A percentile compares a stretch with the other conserved stretches of the same genome.
Conservation (phyloP, 140 eudicot species). For the Senecio squalidus region DNA sequence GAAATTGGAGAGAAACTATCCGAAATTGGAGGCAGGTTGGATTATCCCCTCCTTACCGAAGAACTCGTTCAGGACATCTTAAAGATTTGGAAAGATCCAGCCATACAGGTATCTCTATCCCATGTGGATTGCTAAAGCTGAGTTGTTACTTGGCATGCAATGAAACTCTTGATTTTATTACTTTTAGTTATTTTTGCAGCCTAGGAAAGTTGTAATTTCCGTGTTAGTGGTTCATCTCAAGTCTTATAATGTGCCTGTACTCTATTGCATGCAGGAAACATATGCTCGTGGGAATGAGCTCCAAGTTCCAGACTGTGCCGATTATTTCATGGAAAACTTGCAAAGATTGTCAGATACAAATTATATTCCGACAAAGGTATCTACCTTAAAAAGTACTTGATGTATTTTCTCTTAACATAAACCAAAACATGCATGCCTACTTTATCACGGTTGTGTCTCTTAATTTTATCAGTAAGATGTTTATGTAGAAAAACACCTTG, state of each 20-base stretch:
- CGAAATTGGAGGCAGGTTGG: conserved; percentile 84
- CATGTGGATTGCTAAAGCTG: neutral
- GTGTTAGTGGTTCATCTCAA: neutral
- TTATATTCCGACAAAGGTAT: conserved; percentile 95
- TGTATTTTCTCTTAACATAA: conserved; percentile 4
- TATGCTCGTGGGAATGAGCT: conserved; percentile 88
- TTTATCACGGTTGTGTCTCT: conserved; percentile 1
- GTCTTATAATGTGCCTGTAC: conserved; percentile 17
- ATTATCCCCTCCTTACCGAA: conserved; percentile 70
- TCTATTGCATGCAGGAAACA: conserved; percentile 59
- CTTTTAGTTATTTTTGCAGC: neutral
- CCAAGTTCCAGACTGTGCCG: conserved; percentile 95
- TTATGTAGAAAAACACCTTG: neutral
- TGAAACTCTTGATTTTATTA: too few species aligned
- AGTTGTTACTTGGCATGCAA: neutral
- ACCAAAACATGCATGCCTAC: conserved; percentile 12
- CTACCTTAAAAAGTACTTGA: neutral
- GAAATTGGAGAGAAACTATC: conserved; percentile 91
- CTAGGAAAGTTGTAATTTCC: conserved; percentile 2
- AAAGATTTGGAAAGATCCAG: conserved; percentile 81
- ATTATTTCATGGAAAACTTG: conserved; percentile 84
- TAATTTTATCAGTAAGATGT: neutral
- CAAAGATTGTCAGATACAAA: conserved; percentile 67
- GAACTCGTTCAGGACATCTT: conserved; percentile 76
- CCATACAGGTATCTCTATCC: conserved; percentile 73